phyloP scores from a whole-genome alignment of 176 grass and related monocot species.

The Dendrocalamus sinicus region DNA sequence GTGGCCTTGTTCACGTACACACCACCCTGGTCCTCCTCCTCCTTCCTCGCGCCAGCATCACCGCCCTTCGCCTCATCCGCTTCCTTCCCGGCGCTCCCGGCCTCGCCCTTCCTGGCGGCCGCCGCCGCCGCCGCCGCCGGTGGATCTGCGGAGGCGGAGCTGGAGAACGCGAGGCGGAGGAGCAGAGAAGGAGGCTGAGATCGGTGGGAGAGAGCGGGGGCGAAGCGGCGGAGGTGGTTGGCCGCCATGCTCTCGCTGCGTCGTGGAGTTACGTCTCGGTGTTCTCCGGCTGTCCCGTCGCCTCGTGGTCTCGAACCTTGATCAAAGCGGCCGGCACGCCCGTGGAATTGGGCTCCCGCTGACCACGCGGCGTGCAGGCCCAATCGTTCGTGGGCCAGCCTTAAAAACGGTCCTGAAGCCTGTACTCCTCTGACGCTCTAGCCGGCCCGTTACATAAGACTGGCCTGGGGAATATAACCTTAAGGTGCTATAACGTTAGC shows the following conservation, averaged over 20 bases:
- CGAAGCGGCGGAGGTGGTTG: slow-evolving; percentile 49
- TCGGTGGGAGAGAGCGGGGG: slow-evolving; percentile 22
- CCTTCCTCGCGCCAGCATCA: neutral
- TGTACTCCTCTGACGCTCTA: too few species aligned
- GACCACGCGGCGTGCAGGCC: neutral
- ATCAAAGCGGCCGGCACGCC: neutral
- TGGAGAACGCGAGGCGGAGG: slow-evolving; percentile 31
- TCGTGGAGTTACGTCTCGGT: neutral
- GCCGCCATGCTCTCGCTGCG: slow-evolving; percentile 34
- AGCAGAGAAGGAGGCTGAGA: slow-evolving; percentile 7
- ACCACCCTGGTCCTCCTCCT: slow-evolving; percentile 17
- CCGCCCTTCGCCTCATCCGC: slow-evolving; percentile 21
- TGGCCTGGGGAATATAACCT: too few species aligned
- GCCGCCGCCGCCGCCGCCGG: neutral
- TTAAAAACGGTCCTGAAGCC: too few species aligned
- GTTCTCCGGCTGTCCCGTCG: neutral
- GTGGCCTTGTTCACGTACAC: slow-evolving; percentile 63
- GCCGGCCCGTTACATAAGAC: too few species aligned
- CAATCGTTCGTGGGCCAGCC: neutral
- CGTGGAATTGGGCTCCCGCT: neutral
- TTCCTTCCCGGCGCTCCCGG: neutral
- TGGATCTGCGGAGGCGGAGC: slow-evolving; percentile 21
- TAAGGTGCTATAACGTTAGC: too few species aligned
- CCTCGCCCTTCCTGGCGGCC: neutral
- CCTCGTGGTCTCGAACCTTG: neutral